Evolutionary conservation across 2,329 filamentous ascomycete genomes (phyloP), one percentile per base, ranked within the genome.

Genomic region (Fonsecaea nubica): DNA sequence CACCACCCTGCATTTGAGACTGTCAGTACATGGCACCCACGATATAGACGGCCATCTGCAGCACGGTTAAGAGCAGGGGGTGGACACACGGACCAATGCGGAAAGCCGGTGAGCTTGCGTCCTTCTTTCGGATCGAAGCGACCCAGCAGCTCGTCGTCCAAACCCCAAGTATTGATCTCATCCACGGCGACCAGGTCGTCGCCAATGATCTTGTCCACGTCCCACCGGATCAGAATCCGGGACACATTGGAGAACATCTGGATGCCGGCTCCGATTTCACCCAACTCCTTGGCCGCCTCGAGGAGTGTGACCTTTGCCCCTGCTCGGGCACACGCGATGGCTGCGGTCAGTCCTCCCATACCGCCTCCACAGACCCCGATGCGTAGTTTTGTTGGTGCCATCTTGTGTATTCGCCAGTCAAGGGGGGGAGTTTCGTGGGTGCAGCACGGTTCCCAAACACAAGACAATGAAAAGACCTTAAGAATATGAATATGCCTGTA

Each of bases 161-260:
- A 2, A 73, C 78, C 33, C 80, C 80, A 66, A 10, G 65, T 71
- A n/a, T 69, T 79, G 50, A 80, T 66, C 70, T 81, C 79, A 48
- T 77, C 75, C 65, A 79, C 76, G 32, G 73, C 74, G 1, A 80
- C 76, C n/a, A 82, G 73, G 63, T 81, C 75, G 12, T 77, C 72
- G 9, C 80, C 80, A 66, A 82, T 79, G 25, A 76, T 73, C 48
- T 79, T 75, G 69, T 76, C 77, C 58, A 80, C 76, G 42, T 75
- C 79, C 75, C 78, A 81, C 63, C 75, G 72, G 53, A 78, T 75
- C 0, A 81, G 76, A 15, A 81, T 72, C 9, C 78, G 72, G 7
- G 79, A 76, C 5, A 77, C 78, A 61, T 81, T 81, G 0, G 80
- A 78, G 0, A 80, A 80, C 72, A 80, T 77, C 72, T 80, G 54